Evolutionary conservation across 805 yeast species (phyloP).

Genomic region (Ogataea pignaliae): DNA sequence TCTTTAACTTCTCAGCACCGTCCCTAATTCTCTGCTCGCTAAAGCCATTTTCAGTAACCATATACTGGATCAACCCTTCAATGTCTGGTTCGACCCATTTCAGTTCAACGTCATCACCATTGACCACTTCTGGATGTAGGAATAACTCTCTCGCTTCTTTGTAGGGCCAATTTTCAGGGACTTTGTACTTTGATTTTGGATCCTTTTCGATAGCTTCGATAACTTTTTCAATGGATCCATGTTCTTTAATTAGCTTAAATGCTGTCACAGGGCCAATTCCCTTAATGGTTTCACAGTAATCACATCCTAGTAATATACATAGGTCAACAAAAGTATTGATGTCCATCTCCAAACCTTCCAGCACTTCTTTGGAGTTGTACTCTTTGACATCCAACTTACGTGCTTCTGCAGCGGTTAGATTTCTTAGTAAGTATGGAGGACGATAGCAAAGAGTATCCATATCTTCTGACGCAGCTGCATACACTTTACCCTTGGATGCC

Average conservation of each 20-base stretch:
- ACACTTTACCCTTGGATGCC: conserved; percentile 86
- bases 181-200: conserved; percentile 62
- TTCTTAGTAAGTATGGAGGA: conserved; percentile 79
- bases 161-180: conserved; percentile 95
- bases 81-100: conserved; percentile 90
- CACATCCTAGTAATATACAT: conserved; percentile 93
- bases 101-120: conserved; percentile 56
- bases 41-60: conserved; percentile 87
- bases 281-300: conserved; percentile 90
- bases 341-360: conserved; percentile 75
- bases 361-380: conserved; percentile 58
- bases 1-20: conserved; percentile 81
- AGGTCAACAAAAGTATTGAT: conserved; percentile 77
- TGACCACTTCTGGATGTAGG: conserved; percentile 71
- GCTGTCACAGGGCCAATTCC: conserved; percentile 98
- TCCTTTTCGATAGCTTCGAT: conserved; percentile 57
- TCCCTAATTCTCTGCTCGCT: conserved; percentile 86
- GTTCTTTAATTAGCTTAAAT: conserved; percentile 78
- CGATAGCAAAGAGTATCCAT: conserved; percentile 96
- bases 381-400: conserved; percentile 90
- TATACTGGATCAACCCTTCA: conserved; percentile 73
- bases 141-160: conserved; percentile 84
- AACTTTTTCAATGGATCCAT: conserved; percentile 74
- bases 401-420: conserved; percentile 91
- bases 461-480: conserved; percentile 97